Evolutionary conservation across 2,329 filamentous ascomycete species (phyloP).

Genomic region (Xylaria sp.): DNA sequence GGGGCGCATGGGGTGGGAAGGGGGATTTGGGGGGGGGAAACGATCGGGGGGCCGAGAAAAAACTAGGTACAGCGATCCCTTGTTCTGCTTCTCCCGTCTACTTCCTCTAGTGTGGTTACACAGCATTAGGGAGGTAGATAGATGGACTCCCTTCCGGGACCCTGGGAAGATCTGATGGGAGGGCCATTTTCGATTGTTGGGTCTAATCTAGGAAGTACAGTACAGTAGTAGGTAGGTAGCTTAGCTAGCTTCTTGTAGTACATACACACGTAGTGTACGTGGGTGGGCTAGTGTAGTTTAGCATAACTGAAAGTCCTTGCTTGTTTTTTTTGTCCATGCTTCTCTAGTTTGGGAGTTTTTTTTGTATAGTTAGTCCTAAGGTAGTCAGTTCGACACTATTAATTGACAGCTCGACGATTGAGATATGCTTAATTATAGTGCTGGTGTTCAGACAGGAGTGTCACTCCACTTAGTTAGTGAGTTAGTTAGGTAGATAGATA

Average conservation of each 20-base stretch:
- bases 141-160: constrained; percentile 24
- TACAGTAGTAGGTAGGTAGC: background rate
- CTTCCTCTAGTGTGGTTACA: constrained; percentile 40
- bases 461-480: background rate
- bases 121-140: no score
- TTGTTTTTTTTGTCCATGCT: background rate
- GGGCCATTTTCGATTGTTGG: no score
- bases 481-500: no score
- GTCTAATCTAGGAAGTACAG: background rate
- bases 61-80: constrained; percentile 14
- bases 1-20: no score
- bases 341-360: background rate
- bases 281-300: background rate
- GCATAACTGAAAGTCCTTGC: background rate
- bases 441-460: background rate
- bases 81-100: constrained; percentile 8
- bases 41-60: constrained; percentile 1
- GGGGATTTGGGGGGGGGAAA: no score
- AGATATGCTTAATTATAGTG: background rate
- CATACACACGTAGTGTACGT: background rate
- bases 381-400: background rate
- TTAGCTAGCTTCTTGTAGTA: no score
- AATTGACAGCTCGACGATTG: background rate
- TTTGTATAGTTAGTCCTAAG: background rate
- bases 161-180: constrained; percentile 20